These are phyloP conservation scores for Chaetoceros tenuissimus DNA, from an alignment of 108 stramenopile species.

Conservation along the genomic window DNA sequence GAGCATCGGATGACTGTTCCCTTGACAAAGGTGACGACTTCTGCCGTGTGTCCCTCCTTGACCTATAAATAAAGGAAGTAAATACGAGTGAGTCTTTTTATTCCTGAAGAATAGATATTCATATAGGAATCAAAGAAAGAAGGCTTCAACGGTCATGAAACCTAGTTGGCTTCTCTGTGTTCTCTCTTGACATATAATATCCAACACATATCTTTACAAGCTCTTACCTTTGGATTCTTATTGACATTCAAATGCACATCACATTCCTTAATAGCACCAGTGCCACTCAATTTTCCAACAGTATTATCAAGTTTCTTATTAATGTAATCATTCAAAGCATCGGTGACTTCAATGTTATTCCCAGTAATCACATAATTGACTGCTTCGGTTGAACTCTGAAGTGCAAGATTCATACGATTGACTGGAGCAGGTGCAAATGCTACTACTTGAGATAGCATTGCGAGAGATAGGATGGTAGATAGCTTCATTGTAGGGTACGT, in stretches of 20 bases:
- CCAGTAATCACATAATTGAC: slow-evolving; percentile 67
- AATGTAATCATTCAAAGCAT: slow-evolving; percentile 63
- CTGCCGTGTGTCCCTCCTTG: slow-evolving; percentile 69
- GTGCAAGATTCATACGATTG: background rate
- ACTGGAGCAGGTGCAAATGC: background rate
- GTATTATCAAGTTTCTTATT: slow-evolving; percentile 62
- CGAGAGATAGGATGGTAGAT: background rate
- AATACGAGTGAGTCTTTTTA: background rate
- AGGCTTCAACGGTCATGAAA: too few relatives aligned
- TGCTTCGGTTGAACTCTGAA: slow-evolving; percentile 29
- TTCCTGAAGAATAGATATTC: too few relatives aligned
- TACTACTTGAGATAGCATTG: background rate
- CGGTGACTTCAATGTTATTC: slow-evolving; percentile 79
- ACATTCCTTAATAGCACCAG: slow-evolving; percentile 50
- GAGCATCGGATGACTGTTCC: slow-evolving; percentile 71
- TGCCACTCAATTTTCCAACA: slow-evolving; percentile 57
- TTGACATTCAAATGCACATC: slow-evolving; percentile 77
- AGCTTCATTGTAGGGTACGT: background rate
- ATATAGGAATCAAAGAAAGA: too few relatives aligned
- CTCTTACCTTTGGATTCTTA: slow-evolving; percentile 75
- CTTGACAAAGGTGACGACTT: slow-evolving; percentile 68
- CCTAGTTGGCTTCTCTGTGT: too few relatives aligned
- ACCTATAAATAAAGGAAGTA: slow-evolving; percentile 28
- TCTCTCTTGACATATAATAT: too few relatives aligned
- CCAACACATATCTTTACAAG: background rate